These are phyloP conservation scores for Protomyces inouyei DNA, from an alignment of 1,139 yeast genomes.

Conservation along the genomic window DNA sequence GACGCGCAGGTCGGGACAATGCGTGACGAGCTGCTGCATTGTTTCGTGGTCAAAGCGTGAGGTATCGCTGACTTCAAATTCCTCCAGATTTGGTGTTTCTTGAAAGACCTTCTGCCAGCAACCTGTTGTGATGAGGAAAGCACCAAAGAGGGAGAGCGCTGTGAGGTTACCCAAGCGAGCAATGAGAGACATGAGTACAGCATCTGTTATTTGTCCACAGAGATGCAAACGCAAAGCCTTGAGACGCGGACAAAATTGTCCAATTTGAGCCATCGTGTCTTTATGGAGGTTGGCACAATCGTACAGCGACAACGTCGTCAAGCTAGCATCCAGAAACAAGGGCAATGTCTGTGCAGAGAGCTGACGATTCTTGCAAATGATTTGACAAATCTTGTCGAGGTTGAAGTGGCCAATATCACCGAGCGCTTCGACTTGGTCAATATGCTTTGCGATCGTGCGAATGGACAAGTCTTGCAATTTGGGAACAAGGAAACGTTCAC, in stretches of 20 bases:
- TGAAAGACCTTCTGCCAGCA: conserved; percentile 74
- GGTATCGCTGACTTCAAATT: conserved; percentile 69
- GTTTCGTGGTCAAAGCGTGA: conserved; percentile 74
- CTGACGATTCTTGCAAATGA: conserved; percentile 75
- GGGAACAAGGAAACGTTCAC: conserved; percentile 61
- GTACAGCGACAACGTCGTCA: conserved; percentile 66
- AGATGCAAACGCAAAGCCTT: conserved; percentile 64
- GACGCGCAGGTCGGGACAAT: conserved; percentile 49
- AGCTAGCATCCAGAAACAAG: conserved; percentile 61
- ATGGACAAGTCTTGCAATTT: conserved; percentile 79
- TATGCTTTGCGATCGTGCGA: conserved; percentile 61
- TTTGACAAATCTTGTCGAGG: conserved; percentile 62
- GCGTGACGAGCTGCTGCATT: conserved; percentile 56
- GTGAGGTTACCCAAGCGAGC: conserved; percentile 54
- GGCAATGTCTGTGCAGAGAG: conserved; percentile 65
- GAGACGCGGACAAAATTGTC: conserved; percentile 72
- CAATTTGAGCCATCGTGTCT: conserved; percentile 63
- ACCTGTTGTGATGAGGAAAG: conserved; percentile 69
- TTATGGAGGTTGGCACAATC: conserved; percentile 79
- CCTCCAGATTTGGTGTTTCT: conserved; percentile 47
- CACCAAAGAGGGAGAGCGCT: conserved; percentile 68
- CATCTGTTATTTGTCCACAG: conserved; percentile 91
- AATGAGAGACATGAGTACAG: conserved; percentile 59
- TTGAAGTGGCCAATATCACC: conserved; percentile 73
- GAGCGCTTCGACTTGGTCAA: conserved; percentile 67